phyloP scores from a whole-genome alignment of 1,284 basidiomycete genomes.

The Cryptococcus sp. region DNA sequence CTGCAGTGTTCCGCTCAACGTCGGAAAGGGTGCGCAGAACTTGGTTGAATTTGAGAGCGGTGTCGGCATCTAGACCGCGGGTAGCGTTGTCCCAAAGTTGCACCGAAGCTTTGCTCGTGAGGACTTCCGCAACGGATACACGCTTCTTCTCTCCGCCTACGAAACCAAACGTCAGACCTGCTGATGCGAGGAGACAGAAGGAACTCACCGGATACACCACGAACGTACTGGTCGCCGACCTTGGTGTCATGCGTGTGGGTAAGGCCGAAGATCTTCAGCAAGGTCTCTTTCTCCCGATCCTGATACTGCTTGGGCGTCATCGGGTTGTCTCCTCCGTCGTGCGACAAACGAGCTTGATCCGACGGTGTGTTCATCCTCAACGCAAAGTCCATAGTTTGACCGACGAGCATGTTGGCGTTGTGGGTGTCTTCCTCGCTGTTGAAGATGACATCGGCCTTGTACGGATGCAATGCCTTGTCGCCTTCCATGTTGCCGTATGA shows the following conservation, averaged over 20 bases:
- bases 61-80: constrained; percentile 74
- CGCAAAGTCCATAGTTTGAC: constrained; percentile 49
- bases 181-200: neutral
- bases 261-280: constrained; percentile 71
- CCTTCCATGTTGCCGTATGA: constrained; percentile 49
- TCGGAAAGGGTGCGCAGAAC: constrained; percentile 76
- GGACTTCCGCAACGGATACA: constrained; percentile 71
- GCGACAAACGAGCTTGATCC: constrained; percentile 26
- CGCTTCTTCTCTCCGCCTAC: constrained; percentile 62
- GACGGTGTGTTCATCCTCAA: constrained; percentile 42
- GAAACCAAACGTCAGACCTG: neutral
- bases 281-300: constrained; percentile 58
- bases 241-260: constrained; percentile 73
- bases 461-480: constrained; percentile 26
- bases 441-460: constrained; percentile 39
- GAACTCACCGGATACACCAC: constrained; percentile 68
- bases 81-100: constrained; percentile 65
- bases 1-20: constrained; percentile 70
- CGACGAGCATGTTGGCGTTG: constrained; percentile 47
- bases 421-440: constrained; percentile 50
- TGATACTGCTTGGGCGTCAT: constrained; percentile 56
- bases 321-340: constrained; percentile 26
- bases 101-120: constrained; percentile 64
- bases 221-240: constrained; percentile 72
- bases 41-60: constrained; percentile 76